phyloP scores from a whole-genome alignment of 169 alveolate genomes.

The Toxoplasma gondii region DNA sequence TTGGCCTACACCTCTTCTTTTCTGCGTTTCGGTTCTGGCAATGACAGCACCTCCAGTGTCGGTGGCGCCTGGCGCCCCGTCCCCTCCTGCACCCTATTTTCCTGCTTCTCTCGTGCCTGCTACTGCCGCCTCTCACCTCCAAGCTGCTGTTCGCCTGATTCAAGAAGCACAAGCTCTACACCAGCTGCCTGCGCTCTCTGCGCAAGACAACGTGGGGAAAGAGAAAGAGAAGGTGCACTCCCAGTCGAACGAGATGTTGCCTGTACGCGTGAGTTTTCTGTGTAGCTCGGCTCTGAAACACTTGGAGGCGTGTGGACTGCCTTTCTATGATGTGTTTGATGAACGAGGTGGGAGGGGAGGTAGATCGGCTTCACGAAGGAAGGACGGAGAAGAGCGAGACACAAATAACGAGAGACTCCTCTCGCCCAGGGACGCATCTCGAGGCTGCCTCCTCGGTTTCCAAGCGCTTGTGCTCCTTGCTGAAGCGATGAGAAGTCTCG shows the following conservation, averaged over 20 bases:
- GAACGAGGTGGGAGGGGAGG: conserved; percentile 10
- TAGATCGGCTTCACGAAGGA: conserved; percentile 21
- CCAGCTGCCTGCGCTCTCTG: not conserved
- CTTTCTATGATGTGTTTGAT: conserved; percentile 17
- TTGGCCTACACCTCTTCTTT: too few species aligned
- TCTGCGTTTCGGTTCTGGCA: too few species aligned
- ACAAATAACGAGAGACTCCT: not conserved
- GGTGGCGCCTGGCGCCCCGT: not conserved
- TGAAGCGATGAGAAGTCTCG: not conserved
- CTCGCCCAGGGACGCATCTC: not conserved
- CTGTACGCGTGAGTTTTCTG: conserved; percentile 34
- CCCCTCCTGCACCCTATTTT: not conserved
- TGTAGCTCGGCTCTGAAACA: conserved; percentile 53
- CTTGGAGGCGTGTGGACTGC: conserved; percentile 57
- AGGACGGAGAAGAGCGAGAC: conserved; percentile 23
- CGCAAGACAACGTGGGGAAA: not conserved
- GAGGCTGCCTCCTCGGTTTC: conserved; percentile 4
- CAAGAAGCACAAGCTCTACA: not conserved
- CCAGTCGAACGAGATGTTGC: not conserved
- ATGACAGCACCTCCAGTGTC: not conserved
- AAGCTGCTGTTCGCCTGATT: not conserved
- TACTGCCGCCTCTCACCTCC: not conserved
- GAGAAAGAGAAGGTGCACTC: not conserved
- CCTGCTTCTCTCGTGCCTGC: not conserved
- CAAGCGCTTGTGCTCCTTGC: not conserved